Evolutionary conservation across 805 yeast species (phyloP), one percentile per base, ranked within the genome.

Genomic region (Blastobotrys mokoenaii): DNA sequence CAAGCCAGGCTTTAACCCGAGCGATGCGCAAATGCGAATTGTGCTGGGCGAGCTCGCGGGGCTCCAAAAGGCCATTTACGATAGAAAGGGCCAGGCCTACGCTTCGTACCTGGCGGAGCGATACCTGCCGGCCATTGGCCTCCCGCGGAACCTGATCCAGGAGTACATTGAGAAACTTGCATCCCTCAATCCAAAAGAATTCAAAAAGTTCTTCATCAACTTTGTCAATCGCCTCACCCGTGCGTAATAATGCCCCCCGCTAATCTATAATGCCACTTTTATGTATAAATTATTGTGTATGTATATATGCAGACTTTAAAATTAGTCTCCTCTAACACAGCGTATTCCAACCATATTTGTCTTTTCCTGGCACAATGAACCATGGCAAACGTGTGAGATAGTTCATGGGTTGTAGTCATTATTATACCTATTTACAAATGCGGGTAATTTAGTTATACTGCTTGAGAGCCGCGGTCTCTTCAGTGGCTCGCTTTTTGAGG

Each of bases 1-100:
- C 60, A 80, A 82, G 53, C 74, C 80, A 31, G 73, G 74, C 32
- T 80, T 82, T 55, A 77, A 82, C 57, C 67, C 80, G 41, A 77
- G 78, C 51, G 96, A 88, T 61, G 95, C 95, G 3, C 89, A 85
- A 59, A 77, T 75, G 52, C 73, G 90, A 56, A 72, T 80, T 48
- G 72, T 84, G 33, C 80, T 87, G 1, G 76, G 79, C 52, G 98
- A 90, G 57, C 69, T 85, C 11, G 77, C 93, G 1, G 68, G 77
- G 38, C 66, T 87, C 17, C 74, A 89, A 59, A 82, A 78, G 53
- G 72, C 82, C 1, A 69, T 84, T 49, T 81, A 70, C 51, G 68
- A 67, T 4, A 71, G 67, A 25, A 74, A 72, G 50, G 69, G 76
- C 10, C 67, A 62, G 27, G 68, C 64, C 18, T 67, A 82, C 54